A percentile compares a stretch with the other conserved stretches of the same genome.
These are phyloP conservation scores for Aureobasidium subglaciale DNA, from an alignment of 2,329 filamentous ascomycete species.

Conservation along the genomic window DNA sequence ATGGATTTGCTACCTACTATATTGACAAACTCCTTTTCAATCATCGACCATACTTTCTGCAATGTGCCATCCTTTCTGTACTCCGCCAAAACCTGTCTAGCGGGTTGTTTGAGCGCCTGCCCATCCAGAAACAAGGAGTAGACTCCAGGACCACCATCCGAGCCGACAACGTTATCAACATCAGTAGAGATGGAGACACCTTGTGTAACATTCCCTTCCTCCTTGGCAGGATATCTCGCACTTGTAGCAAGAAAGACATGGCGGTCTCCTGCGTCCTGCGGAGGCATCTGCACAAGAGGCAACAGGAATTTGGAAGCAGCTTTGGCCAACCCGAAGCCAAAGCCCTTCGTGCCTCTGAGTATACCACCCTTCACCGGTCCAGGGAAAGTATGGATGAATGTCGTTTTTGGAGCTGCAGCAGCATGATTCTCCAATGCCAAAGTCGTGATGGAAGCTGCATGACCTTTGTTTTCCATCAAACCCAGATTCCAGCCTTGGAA, in stretches of 20 bases:
- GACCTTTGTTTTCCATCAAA: conserved; percentile 18
- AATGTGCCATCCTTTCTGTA: too few species aligned
- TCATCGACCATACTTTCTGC: too few species aligned
- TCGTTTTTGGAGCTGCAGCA: conserved; percentile 22
- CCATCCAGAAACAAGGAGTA: too few species aligned
- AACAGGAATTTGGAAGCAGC: conserved; percentile 17
- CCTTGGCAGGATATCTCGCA: conserved; percentile 27
- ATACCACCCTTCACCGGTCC: conserved; percentile 24
- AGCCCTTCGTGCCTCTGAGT: conserved; percentile 18
- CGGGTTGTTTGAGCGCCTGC: too few species aligned
- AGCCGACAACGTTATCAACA: too few species aligned
- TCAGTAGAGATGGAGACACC: too few species aligned
- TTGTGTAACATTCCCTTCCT: too few species aligned
- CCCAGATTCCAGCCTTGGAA: conserved; percentile 21
- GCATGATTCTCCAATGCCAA: conserved; percentile 22
- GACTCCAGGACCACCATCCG: too few species aligned
- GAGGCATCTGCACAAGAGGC: conserved; percentile 21
- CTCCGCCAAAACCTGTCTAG: too few species aligned
- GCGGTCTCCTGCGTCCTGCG: conserved; percentile 29
- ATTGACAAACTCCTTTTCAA: too few species aligned
- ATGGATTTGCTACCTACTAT: too few species aligned
- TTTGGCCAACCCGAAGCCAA: conserved; percentile 16
- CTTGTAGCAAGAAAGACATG: conserved; percentile 32
- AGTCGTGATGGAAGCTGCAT: conserved; percentile 23
- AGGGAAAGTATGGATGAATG: conserved; percentile 28